Evolutionary conservation across 176 grass and related monocot genomes (phyloP).

Genomic region (Bolboschoenus planiculmis): DNA sequence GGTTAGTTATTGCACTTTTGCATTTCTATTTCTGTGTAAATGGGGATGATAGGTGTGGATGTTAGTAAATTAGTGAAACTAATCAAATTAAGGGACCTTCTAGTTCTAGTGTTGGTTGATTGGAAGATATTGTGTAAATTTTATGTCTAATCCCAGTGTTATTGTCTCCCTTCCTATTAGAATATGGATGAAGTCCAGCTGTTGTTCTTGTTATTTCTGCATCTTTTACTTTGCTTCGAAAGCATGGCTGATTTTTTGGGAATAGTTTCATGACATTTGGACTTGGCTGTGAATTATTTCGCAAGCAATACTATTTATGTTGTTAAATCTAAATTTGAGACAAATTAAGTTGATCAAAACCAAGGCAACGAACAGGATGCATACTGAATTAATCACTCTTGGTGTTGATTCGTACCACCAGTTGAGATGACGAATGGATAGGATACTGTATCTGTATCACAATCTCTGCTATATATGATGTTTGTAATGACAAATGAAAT

Average conservation of each 20-base stretch:
- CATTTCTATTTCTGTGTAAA: constrained; percentile 20
- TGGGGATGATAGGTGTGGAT: constrained; percentile 22
- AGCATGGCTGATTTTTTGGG: not conserved
- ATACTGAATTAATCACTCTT: not conserved
- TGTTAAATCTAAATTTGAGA: not conserved
- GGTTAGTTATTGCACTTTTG: not conserved
- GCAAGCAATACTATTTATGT: not conserved
- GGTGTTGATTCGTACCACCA: too few relatives aligned
- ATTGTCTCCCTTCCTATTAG: too few relatives aligned
- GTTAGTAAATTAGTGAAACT: not conserved
- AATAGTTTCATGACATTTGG: not conserved
- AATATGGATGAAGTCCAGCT: not conserved
- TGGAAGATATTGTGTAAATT: not conserved
- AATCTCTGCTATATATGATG: too few relatives aligned
- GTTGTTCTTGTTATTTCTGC: not conserved
- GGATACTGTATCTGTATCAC: too few relatives aligned
- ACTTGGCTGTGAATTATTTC: not conserved
- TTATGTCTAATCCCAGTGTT: not conserved
- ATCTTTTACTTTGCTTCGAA: not conserved
- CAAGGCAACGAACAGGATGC: not conserved
- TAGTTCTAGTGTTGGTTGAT: not conserved
- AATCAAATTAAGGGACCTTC: not conserved
- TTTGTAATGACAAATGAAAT: too few relatives aligned
- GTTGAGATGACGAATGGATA: too few relatives aligned
- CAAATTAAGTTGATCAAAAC: not conserved